Conservation (phyloP, 768 basidiomycete species). For the Pholiota molesta region DNA sequence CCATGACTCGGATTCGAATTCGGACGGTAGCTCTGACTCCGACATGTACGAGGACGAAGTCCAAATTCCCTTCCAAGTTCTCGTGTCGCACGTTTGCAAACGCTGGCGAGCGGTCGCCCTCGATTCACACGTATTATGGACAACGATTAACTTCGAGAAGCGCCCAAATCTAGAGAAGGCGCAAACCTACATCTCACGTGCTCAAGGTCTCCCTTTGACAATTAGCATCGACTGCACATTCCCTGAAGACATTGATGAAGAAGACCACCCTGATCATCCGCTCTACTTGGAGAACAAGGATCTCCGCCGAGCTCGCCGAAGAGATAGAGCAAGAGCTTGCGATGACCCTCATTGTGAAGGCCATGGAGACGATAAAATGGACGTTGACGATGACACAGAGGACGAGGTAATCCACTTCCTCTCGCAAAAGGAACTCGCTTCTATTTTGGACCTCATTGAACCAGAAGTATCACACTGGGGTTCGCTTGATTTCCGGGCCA, state of each 20-base stretch:
- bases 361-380: conserved; percentile 11
- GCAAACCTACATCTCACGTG: conserved; percentile 50
- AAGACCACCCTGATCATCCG: conserved; percentile 27
- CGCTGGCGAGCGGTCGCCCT: conserved; percentile 61
- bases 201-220: conserved; percentile 55
- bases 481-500: conserved; percentile 47
- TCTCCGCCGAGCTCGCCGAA: conserved; percentile 9
- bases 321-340: conserved; percentile 15
- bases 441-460: conserved; percentile 46
- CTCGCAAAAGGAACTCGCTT: conserved; percentile 34
- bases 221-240: conserved; percentile 51
- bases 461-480: conserved; percentile 62
- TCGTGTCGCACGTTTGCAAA: conserved; percentile 63
- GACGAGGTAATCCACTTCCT: conserved; percentile 23
- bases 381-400: conserved; percentile 9
- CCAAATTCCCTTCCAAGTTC: conserved; percentile 46
- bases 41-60: conserved; percentile 22
- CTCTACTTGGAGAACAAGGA: conserved; percentile 18
- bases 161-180: conserved; percentile 47
- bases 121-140: conserved; percentile 61
- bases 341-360: conserved; percentile 7
- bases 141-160: conserved; percentile 41
- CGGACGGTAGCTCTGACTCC: conserved; percentile 13
- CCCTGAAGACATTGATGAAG: conserved; percentile 28
- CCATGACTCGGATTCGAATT: conserved; percentile 23